Conservation (phyloP, 2,329 filamentous ascomycete genomes). For the Fusarium abutilonis region DNA sequence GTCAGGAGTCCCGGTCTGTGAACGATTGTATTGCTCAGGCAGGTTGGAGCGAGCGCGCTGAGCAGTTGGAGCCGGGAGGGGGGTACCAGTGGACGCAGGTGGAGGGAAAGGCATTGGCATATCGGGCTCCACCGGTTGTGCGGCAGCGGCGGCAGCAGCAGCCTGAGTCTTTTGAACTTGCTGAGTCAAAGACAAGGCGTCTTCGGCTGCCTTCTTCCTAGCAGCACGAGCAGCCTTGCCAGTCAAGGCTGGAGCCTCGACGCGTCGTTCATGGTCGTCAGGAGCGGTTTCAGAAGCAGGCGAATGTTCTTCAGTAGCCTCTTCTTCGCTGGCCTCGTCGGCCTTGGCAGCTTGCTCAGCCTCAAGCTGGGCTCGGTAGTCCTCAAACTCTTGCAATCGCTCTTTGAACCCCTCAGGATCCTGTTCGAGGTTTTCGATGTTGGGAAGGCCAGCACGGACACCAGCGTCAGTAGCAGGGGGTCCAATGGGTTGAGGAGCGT, state of each 20-base stretch:
- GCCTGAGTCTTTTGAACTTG: slow-evolving; percentile 81
- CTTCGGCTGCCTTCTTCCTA: slow-evolving; percentile 50
- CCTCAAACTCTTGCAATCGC: slow-evolving; percentile 84
- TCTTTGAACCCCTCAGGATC: slow-evolving; percentile 72
- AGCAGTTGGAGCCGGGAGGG: slow-evolving; percentile 87
- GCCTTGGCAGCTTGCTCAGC: slow-evolving; percentile 55
- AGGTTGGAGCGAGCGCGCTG: slow-evolving; percentile 86
- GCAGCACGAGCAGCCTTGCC: slow-evolving; percentile 44
- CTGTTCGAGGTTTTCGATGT: slow-evolving; percentile 60
- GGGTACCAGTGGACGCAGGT: slow-evolving; percentile 72
- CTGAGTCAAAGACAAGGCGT: slow-evolving; percentile 76
- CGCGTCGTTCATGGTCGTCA: slow-evolving; percentile 25
- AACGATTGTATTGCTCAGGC: slow-evolving; percentile 76
- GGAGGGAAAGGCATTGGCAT: slow-evolving; percentile 82
- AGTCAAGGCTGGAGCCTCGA: slow-evolving; percentile 28
- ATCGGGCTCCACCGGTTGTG: slow-evolving; percentile 63
- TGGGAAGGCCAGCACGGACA: slow-evolving; percentile 60
- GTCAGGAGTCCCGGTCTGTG: slow-evolving; percentile 81
- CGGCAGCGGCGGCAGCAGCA: slow-evolving; percentile 50
- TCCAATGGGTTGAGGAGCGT: slow-evolving; percentile 53
- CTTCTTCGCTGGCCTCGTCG: slow-evolving; percentile 51
- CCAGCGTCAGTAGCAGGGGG: slow-evolving; percentile 48
- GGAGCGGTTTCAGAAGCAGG: slow-evolving; percentile 16
- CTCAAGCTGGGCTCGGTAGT: slow-evolving; percentile 78
- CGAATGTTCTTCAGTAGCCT: slow-evolving; percentile 25